These are phyloP conservation scores for Fusarium sterilihyphosum DNA, from an alignment of 2,329 filamentous ascomycete species.

Conservation along the genomic window DNA sequence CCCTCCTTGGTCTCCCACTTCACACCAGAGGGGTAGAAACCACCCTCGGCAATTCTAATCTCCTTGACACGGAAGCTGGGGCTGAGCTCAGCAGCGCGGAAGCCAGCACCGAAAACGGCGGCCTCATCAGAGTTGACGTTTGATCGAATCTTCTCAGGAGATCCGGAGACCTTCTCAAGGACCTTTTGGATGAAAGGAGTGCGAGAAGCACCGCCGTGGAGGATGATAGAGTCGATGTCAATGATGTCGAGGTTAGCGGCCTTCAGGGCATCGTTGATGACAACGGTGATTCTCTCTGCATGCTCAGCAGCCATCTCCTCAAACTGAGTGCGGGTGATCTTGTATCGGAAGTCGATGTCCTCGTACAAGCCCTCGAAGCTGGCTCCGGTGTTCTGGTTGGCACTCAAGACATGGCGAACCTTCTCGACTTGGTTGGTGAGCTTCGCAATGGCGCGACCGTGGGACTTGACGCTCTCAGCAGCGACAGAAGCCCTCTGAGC, in stretches of 20 bases:
- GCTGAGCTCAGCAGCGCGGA: slow-evolving; percentile 91
- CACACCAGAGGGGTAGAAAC: slow-evolving; percentile 77
- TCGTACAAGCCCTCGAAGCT: slow-evolving; percentile 92
- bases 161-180: slow-evolving; percentile 79
- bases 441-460: slow-evolving; percentile 88
- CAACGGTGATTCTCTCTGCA: slow-evolving; percentile 72
- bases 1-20: slow-evolving; percentile 76
- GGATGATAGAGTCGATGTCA: slow-evolving; percentile 89
- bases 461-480: slow-evolving; percentile 70
- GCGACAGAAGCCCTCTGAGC: slow-evolving; percentile 73
- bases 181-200: slow-evolving; percentile 95
- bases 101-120: slow-evolving; percentile 93
- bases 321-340: slow-evolving; percentile 81
- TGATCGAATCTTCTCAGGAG: slow-evolving; percentile 81
- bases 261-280: slow-evolving; percentile 79
- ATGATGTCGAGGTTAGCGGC: slow-evolving; percentile 76
- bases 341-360: slow-evolving; percentile 93
- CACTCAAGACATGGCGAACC: slow-evolving; percentile 88
- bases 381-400: slow-evolving; percentile 82
- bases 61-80: slow-evolving; percentile 98
- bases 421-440: slow-evolving; percentile 93
- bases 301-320: slow-evolving; percentile 79
- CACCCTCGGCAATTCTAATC: slow-evolving; percentile 82
- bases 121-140: slow-evolving; percentile 98
- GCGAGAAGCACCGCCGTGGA: slow-evolving; percentile 89